These are phyloP conservation scores for Paramecium caudatum DNA, from an alignment of 73 alveolate species.

Conservation along the genomic window DNA sequence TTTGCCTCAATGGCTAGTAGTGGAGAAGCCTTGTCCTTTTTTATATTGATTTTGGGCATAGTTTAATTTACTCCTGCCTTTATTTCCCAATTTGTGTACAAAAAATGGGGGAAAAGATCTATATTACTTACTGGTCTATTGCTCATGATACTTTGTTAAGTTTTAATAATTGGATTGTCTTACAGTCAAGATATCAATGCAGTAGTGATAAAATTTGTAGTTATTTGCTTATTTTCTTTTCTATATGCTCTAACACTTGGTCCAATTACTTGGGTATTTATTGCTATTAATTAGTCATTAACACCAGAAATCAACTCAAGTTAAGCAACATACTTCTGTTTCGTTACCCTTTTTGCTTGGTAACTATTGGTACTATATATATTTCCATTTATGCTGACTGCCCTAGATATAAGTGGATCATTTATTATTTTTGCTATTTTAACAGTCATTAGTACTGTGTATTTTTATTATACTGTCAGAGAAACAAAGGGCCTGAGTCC, in stretches of 20 bases:
- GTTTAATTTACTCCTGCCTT: neutral
- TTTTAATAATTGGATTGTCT: neutral
- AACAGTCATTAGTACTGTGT: neutral
- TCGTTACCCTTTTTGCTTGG: constrained; percentile 20
- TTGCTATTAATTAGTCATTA: neutral
- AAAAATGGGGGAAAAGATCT: neutral
- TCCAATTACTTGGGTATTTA: constrained; percentile 19
- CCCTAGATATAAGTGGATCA: constrained; percentile 16
- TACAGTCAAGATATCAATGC: neutral
- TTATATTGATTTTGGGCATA: constrained; percentile 10
- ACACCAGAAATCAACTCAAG: constrained; percentile 33
- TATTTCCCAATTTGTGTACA: neutral
- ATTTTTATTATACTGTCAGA: constrained; percentile 1
- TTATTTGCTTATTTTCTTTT: constrained; percentile 10
- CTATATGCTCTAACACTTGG: neutral
- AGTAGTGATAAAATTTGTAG: neutral
- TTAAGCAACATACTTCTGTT: constrained; percentile 42
- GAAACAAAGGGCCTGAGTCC: neutral
- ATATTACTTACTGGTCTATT: neutral
- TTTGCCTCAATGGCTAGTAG: neutral
- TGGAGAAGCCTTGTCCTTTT: neutral
- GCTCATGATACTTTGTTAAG: neutral
- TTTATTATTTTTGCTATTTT: neutral
- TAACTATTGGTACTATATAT: neutral
- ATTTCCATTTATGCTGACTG: neutral